Evolutionary conservation across 306 rosid genomes (phyloP).

Genomic region (Trifolium pratense): DNA sequence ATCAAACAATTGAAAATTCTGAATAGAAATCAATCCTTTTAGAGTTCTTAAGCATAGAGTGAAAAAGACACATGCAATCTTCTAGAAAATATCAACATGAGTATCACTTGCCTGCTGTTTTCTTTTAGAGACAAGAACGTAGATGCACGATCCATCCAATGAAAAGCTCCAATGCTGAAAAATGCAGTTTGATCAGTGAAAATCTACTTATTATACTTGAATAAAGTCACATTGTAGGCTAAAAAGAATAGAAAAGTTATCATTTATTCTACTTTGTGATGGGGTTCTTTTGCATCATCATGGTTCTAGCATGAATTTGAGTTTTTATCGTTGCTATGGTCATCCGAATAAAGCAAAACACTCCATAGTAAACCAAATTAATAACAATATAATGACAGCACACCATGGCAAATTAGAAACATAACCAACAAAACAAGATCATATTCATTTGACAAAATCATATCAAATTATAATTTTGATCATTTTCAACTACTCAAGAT

Average conservation of each 20-base stretch:
- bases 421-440: not conserved
- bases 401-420: constrained; percentile 10
- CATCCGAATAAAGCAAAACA: not conserved
- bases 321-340: not conserved
- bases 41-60: not conserved
- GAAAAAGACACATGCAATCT: constrained; percentile 12
- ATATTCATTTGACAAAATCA: not conserved
- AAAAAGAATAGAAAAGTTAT: not conserved
- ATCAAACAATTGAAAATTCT: constrained; percentile 27
- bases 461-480: not conserved
- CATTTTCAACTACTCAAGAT: constrained; percentile 22
- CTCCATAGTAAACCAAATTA: not conserved
- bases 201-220: constrained; percentile 32
- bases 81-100: constrained; percentile 30
- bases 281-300: not conserved
- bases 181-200: constrained; percentile 38
- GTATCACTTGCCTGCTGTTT: constrained; percentile 55
- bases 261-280: not conserved
- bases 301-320: not conserved
- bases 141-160: constrained; percentile 90
- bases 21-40: constrained; percentile 22
- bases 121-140: constrained; percentile 58
- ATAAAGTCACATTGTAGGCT: constrained; percentile 22
- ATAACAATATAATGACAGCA: not conserved
- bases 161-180: constrained; percentile 89